These are phyloP conservation scores for Pulveroboletus sp. DNA, from an alignment of 768 basidiomycete species.

Conservation along the genomic window DNA sequence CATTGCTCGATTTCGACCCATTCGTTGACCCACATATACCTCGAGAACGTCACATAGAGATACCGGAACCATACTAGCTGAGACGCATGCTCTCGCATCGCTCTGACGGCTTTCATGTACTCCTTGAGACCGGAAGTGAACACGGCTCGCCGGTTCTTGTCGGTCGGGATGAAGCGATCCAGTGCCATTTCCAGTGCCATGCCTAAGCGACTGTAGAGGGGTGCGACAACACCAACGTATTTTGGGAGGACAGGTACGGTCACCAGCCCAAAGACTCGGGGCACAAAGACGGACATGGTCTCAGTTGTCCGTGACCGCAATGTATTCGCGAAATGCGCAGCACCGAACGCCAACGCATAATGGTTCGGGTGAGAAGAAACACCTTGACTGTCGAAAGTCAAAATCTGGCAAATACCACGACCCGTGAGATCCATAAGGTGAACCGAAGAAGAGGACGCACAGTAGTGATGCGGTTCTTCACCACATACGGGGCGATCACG, in stretches of 20 bases:
- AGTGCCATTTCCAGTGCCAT: conserved; percentile 21
- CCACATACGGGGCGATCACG: conserved; percentile 56
- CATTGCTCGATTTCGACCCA: conserved; percentile 50
- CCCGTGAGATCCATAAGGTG: neutral
- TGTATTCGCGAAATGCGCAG: conserved; percentile 40
- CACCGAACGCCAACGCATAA: conserved; percentile 59
- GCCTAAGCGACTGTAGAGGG: conserved; percentile 47
- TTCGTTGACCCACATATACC: conserved; percentile 93
- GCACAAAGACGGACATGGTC: conserved; percentile 28
- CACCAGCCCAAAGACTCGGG: conserved; percentile 54
- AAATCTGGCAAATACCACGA: conserved; percentile 46
- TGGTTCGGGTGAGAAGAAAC: conserved; percentile 90
- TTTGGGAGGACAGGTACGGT: conserved; percentile 55
- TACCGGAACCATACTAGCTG: conserved; percentile 91
- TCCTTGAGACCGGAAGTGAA: conserved; percentile 56
- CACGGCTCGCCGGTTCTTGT: conserved; percentile 21
- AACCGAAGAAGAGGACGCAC: conserved; percentile 38
- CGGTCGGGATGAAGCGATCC: neutral
- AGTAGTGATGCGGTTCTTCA: conserved; percentile 54
- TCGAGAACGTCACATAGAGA: conserved; percentile 73
- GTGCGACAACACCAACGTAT: conserved; percentile 56
- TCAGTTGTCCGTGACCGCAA: conserved; percentile 29
- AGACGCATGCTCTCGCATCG: conserved; percentile 68
- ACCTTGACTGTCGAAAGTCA: conserved; percentile 79
- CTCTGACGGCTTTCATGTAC: conserved; percentile 54